phyloP scores from a whole-genome alignment of 495 filamentous ascomycete species.

The Penicillium steckii region DNA sequence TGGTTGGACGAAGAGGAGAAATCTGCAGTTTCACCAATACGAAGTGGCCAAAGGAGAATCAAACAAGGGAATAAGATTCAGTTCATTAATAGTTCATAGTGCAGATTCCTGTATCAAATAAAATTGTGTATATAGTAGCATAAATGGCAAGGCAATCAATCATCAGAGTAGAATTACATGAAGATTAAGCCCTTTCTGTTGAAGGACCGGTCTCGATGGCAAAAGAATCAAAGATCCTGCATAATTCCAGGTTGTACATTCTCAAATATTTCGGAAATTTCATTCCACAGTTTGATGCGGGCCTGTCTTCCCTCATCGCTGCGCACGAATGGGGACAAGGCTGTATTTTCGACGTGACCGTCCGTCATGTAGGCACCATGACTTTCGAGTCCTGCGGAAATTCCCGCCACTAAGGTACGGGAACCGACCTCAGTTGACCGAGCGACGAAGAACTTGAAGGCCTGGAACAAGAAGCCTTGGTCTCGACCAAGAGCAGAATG shows the following conservation, averaged over 20 bases:
- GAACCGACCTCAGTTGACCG: conserved; percentile 48
- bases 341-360: conserved; percentile 22
- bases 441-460: conserved; percentile 30
- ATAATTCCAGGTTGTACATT: conserved; percentile 44
- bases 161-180: background rate
- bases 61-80: too few species aligned
- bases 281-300: conserved; percentile 52
- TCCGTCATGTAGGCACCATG: conserved; percentile 50
- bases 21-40: background rate
- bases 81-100: too few species aligned
- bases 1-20: background rate
- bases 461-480: background rate
- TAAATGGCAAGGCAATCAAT: background rate
- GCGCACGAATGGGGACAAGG: conserved; percentile 33
- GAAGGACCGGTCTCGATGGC: too few species aligned
- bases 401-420: conserved; percentile 43
- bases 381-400: conserved; percentile 33
- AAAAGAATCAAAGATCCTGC: conserved; percentile 8
- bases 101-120: too few species aligned
- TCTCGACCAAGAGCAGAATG: conserved; percentile 43
- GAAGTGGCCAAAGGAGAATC: too few species aligned
- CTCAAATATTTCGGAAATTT: conserved; percentile 50
- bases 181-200: too few species aligned
- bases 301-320: conserved; percentile 38
- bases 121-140: too few species aligned